Conservation (phyloP, 2,329 filamentous ascomycete species). For the Colletotrichum neosansevieriae region DNA sequence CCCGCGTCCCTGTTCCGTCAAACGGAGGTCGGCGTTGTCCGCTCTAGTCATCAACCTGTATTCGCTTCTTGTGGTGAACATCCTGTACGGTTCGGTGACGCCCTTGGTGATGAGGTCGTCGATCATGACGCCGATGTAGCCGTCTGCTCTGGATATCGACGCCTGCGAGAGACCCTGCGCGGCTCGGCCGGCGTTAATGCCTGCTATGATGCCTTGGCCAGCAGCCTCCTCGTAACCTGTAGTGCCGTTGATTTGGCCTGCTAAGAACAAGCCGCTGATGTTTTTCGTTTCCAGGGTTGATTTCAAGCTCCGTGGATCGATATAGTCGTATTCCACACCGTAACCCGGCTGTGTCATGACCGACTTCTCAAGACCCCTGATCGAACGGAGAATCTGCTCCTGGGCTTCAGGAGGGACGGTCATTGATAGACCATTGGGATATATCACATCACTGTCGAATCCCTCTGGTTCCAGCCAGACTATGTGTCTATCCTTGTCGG, state of each 20-base stretch:
- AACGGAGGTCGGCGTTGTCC: slow-evolving; percentile 91
- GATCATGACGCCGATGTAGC: slow-evolving; percentile 98
- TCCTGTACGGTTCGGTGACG: slow-evolving; percentile 95
- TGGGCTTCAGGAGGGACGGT: slow-evolving; percentile 92
- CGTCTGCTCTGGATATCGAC: slow-evolving; percentile 82
- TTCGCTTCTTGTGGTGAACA: slow-evolving; percentile 97
- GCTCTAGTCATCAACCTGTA: slow-evolving; percentile 93
- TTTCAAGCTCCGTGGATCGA: slow-evolving; percentile 89
- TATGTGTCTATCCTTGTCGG: slow-evolving; percentile 83
- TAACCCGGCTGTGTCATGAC: slow-evolving; percentile 96
- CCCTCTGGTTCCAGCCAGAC: slow-evolving; percentile 98
- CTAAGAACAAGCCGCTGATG: slow-evolving; percentile 88
- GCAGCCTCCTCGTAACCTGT: slow-evolving; percentile 98
- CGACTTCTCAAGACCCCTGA: slow-evolving; percentile 88
- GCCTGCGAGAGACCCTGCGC: slow-evolving; percentile 75
- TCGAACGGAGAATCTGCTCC: slow-evolving; percentile 84
- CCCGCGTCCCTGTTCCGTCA: slow-evolving; percentile 81
- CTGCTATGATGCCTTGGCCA: slow-evolving; percentile 90
- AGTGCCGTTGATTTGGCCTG: slow-evolving; percentile 97
- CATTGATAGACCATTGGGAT: slow-evolving; percentile 98
- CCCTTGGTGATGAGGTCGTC: slow-evolving; percentile 98
- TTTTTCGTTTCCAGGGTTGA: slow-evolving; percentile 95
- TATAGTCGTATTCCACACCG: slow-evolving; percentile 98
- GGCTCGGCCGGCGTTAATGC: slow-evolving; percentile 91
- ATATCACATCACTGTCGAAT: slow-evolving; percentile 88